A percentile compares a stretch with the other conserved stretches of the same genome.
Evolutionary conservation across 768 basidiomycete species (phyloP).

Genomic region (Auricularia auricula-judae): DNA sequence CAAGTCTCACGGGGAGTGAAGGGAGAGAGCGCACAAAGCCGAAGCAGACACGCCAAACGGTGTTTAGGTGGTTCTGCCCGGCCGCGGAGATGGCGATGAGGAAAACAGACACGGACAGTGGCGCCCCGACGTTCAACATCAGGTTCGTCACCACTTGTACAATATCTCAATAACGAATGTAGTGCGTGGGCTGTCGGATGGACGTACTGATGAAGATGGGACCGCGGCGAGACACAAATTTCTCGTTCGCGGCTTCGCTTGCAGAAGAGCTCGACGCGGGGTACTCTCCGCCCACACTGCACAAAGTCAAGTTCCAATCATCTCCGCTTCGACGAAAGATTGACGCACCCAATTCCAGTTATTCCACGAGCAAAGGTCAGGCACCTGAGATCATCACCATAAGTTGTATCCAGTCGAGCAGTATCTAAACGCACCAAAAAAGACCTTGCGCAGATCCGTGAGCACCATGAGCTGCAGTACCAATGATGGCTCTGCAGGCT

Average conservation of each 20-base stretch:
- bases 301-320: no score
- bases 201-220: constrained; percentile 18
- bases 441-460: constrained; percentile 44
- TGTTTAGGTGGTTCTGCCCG: constrained; percentile 46
- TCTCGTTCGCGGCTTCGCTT: constrained; percentile 68
- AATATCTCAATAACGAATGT: neutral
- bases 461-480: constrained; percentile 56
- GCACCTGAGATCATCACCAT: constrained; percentile 19
- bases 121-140: constrained; percentile 56
- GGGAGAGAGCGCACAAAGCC: constrained; percentile 23
- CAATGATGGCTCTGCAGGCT: constrained; percentile 33
- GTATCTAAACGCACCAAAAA: constrained; percentile 36
- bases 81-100: constrained; percentile 58
- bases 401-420: no score
- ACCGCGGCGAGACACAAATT: constrained; percentile 45
- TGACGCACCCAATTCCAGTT: constrained; percentile 41
- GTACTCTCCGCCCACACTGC: constrained; percentile 67
- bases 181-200: neutral
- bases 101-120: constrained; percentile 55
- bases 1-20: neutral
- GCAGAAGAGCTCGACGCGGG: constrained; percentile 62
- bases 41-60: constrained; percentile 60
- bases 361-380: constrained; percentile 61
- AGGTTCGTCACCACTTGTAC: constrained; percentile 60
- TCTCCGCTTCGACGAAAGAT: neutral